Percentiles rank a stretch among this genome's conserved stretches.
These are phyloP conservation scores for Massarina eburnea DNA, from an alignment of 2,329 filamentous ascomycete species.

Conservation along the genomic window DNA sequence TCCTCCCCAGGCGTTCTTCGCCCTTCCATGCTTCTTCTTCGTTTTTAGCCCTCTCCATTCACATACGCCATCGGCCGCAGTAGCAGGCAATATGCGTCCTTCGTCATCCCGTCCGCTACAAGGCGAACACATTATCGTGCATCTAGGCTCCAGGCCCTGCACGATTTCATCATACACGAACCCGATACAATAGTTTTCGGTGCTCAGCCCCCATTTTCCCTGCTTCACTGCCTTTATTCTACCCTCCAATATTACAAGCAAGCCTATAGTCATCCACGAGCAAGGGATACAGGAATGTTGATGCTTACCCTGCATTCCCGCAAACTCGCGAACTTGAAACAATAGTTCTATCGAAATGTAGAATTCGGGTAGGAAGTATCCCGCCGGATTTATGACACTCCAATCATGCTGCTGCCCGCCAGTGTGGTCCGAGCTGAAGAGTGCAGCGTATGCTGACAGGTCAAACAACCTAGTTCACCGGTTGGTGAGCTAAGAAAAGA, in stretches of 20 bases:
- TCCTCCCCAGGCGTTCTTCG: no score
- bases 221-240: neutral
- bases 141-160: neutral
- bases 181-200: neutral
- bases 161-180: neutral
- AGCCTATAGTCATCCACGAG: neutral
- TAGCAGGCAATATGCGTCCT: neutral
- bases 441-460: neutral
- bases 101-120: neutral
- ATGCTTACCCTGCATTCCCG: slow-evolving; percentile 1
- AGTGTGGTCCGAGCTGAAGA: neutral
- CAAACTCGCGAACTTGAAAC: neutral
- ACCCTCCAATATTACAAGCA: neutral
- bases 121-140: no score
- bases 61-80: neutral
- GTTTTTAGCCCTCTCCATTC: no score
- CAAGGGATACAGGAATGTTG: neutral
- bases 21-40: no score
- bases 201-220: neutral
- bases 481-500: slow-evolving; percentile 3
- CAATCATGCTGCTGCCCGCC: slow-evolving; percentile 1
- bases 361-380: neutral
- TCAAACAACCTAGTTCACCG: neutral
- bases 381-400: neutral
- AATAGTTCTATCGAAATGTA: slow-evolving; percentile 1